Evolutionary conservation across 2,329 filamentous ascomycete species (phyloP), one percentile per base, ranked within the genome.

Genomic region (Exserohilum turcica): DNA sequence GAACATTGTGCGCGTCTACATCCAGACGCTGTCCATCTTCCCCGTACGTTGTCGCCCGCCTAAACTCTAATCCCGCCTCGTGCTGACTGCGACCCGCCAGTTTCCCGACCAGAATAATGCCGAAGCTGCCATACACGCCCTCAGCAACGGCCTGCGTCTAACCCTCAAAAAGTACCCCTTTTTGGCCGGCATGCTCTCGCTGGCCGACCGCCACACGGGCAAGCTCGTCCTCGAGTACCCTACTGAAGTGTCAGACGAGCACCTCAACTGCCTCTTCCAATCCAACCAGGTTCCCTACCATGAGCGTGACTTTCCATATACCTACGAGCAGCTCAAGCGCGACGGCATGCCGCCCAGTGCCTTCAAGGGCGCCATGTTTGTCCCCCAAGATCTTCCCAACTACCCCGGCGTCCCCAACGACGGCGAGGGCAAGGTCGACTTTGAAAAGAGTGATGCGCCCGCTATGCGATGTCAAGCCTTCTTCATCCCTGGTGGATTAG

Each of bases 401-500:
- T 66, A 62, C 28, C 51, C 64, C 13, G 67, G 65, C 2, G 61
- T 72, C 2, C 64, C 67, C 4, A 24, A 48, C 7, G 63, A 58
- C 44, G 69, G 66, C 15, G 69, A 74, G 35, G 70, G 70, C 5
- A 58, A 67, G 13, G 60, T 69, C 9, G 53, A 66, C 36, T 72
- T 70, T 21, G 43, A 55, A 2, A 47, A 58, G 10, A 63, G 59
- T 46, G 54, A 65, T 16, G 65, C 63, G 13, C 72, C 72, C 2
- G 71, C 56, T 3, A 65, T 74, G 59, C 61, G 66, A 27, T 48
- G 68, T 0, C 68, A 73, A 42, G 71, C 70, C 1, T 68, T 62
- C 57, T 74, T 74, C 54, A 68, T 74, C 18, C 66, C 68, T 2
- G 70, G 70, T 12, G 72, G 72, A 1, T 66, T 74, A 8, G 64